A percentile compares a stretch with the other conserved stretches of the same genome.
phyloP scores from a whole-genome alignment of 768 basidiomycete species.

The Pleurotus eryngii region DNA sequence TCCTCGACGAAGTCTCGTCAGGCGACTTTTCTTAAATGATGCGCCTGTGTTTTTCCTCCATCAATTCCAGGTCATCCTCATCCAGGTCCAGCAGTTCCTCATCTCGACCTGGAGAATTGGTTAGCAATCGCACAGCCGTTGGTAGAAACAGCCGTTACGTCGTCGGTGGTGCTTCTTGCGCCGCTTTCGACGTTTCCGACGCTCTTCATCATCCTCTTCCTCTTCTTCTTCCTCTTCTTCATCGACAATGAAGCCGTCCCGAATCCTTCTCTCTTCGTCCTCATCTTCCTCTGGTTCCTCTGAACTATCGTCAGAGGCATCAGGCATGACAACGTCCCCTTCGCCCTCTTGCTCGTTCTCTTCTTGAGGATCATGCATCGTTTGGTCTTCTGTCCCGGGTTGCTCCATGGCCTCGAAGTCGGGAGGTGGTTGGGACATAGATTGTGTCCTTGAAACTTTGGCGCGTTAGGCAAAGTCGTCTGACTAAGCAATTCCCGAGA shows the following conservation, averaged over 20 bases:
- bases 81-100: slow-evolving; percentile 72
- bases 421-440: slow-evolving; percentile 3
- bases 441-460: not conserved
- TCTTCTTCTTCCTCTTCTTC: slow-evolving; percentile 87
- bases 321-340: slow-evolving; percentile 52
- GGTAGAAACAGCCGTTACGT: slow-evolving; percentile 31
- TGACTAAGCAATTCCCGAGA: not conserved
- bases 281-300: slow-evolving; percentile 90
- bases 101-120: slow-evolving; percentile 23
- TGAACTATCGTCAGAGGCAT: slow-evolving; percentile 75
- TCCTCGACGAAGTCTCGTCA: slow-evolving; percentile 70
- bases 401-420: not conserved
- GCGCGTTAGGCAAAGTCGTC: not conserved
- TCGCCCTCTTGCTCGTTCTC: slow-evolving; percentile 53
- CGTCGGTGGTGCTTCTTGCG: slow-evolving; percentile 60
- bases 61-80: slow-evolving; percentile 89
- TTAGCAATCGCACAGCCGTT: slow-evolving; percentile 2
- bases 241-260: slow-evolving; percentile 91
- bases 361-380: slow-evolving; percentile 53
- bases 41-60: slow-evolving; percentile 91
- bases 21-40: slow-evolving; percentile 62
- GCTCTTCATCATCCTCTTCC: slow-evolving; percentile 58
- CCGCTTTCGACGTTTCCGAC: slow-evolving; percentile 58
- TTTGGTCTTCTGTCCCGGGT: slow-evolving; percentile 42
- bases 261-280: slow-evolving; percentile 76